Conservation (phyloP, 805 yeast species). For the Starmerella bacillaris region DNA sequence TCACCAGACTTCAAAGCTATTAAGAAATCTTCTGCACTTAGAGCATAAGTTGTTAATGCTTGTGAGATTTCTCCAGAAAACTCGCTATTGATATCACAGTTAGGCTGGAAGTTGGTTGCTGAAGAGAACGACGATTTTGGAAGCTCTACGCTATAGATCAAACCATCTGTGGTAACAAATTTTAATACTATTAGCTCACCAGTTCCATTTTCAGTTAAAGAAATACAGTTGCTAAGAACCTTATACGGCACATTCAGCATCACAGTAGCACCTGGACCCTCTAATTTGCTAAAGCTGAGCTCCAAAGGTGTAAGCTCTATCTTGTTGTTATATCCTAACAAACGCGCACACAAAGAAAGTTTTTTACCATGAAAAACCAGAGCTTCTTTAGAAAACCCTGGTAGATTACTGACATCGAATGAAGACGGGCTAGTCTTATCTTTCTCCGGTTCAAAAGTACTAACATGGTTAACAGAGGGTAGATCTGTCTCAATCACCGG, state of each 20-base stretch:
- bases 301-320: slow-evolving; percentile 12
- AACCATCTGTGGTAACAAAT: slow-evolving; percentile 33
- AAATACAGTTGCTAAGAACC: slow-evolving; percentile 25
- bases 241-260: slow-evolving; percentile 27
- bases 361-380: slow-evolving; percentile 6
- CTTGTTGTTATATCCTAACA: slow-evolving; percentile 1
- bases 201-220: slow-evolving; percentile 20
- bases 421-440: too few relatives aligned
- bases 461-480: too few relatives aligned
- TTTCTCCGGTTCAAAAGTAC: too few relatives aligned
- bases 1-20: too few relatives aligned
- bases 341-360: slow-evolving; percentile 9
- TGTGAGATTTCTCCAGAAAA: too few relatives aligned
- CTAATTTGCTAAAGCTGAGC: slow-evolving; percentile 4
- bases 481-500: not conserved
- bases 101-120: too few relatives aligned
- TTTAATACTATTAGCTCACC: slow-evolving; percentile 14
- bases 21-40: too few relatives aligned
- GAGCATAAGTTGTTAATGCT: too few relatives aligned
- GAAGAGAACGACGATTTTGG: slow-evolving; percentile 7
- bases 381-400: slow-evolving; percentile 5
- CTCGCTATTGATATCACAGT: too few relatives aligned
- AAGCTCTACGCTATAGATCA: slow-evolving; percentile 32
- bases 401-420: not conserved
- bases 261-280: slow-evolving; percentile 17